Percentiles rank a stretch among this genome's conserved stretches.
These are phyloP conservation scores for Lentinula sp. DNA, from an alignment of 768 basidiomycete species.

Conservation along the genomic window DNA sequence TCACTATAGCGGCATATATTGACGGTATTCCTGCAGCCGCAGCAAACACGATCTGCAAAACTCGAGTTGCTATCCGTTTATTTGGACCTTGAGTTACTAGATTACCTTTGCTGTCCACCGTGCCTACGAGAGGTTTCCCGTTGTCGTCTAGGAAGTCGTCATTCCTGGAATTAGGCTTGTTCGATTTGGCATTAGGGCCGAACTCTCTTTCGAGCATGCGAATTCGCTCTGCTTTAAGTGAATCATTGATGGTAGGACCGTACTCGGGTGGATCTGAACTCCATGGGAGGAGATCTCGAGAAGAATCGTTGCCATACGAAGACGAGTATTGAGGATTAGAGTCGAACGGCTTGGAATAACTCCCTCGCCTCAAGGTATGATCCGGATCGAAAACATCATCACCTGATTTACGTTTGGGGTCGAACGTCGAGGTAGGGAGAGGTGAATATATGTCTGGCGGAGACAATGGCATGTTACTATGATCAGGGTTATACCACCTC, in stretches of 20 bases:
- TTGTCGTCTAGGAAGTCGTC: conserved; percentile 34
- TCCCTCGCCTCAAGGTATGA: conserved; percentile 19
- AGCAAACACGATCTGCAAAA: conserved; percentile 44
- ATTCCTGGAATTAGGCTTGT: conserved; percentile 16
- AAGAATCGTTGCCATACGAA: conserved; percentile 33
- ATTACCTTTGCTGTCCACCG: conserved; percentile 49
- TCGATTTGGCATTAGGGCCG: conserved; percentile 31
- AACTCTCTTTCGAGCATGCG: conserved; percentile 71
- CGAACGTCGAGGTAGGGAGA: conserved; percentile 10
- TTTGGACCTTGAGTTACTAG: conserved; percentile 60
- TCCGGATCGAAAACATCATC: conserved; percentile 29
- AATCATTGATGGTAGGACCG: conserved; percentile 34
- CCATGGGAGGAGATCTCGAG: conserved; percentile 49
- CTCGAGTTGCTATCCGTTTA: conserved; percentile 45
- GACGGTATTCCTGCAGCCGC: conserved; percentile 46
- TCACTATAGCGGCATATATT: conserved; percentile 59
- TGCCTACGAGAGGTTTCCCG: conserved; percentile 49
- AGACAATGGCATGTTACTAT: conserved; percentile 9
- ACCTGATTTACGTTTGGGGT: conserved; percentile 7
- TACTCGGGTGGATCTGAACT: conserved; percentile 39
- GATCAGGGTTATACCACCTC: conserved; percentile 45
- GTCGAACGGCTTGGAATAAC: conserved; percentile 16
- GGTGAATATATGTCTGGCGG: conserved; percentile 19
- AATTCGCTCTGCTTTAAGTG: conserved; percentile 62
- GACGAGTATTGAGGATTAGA: conserved; percentile 25